Evolutionary conservation across 2,329 filamentous ascomycete species (phyloP).

Genomic region (Ophiocordyceps camponoti-floridani): DNA sequence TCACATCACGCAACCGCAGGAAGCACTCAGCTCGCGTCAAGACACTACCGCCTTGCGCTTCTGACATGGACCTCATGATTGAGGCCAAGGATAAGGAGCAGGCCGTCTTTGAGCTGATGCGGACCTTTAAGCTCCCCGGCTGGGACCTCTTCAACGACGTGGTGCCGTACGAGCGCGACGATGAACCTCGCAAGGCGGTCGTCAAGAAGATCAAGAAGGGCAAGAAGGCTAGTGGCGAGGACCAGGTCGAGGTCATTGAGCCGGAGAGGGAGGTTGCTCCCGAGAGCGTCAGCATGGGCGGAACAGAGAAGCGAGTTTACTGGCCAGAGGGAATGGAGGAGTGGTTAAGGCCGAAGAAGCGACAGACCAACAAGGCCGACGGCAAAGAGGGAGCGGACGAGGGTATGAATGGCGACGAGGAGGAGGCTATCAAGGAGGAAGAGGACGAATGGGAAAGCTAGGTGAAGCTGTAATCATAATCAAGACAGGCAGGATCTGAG

Average conservation of each 20-base stretch:
- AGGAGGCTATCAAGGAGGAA: not conserved
- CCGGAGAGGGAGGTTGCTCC: conserved; percentile 32
- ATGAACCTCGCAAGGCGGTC: conserved; percentile 42
- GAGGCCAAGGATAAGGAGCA: conserved; percentile 98
- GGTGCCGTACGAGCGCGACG: conserved; percentile 55
- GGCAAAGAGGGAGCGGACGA: conserved; percentile 7
- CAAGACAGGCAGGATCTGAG: too few species aligned
- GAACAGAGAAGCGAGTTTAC: conserved; percentile 63
- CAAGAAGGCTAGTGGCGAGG: conserved; percentile 19
- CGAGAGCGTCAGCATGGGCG: conserved; percentile 73
- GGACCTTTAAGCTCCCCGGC: conserved; percentile 67
- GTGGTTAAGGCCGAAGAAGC: conserved; percentile 70
- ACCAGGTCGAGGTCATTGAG: conserved; percentile 12
- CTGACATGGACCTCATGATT: conserved; percentile 93
- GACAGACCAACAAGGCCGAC: conserved; percentile 33
- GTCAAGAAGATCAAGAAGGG: conserved; percentile 18
- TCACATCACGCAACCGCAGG: conserved; percentile 60
- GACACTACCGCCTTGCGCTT: conserved; percentile 63
- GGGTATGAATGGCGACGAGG: not conserved
- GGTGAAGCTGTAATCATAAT: not conserved
- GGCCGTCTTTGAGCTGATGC: conserved; percentile 87
- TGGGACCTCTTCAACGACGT: conserved; percentile 61
- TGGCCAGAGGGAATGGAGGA: conserved; percentile 85
- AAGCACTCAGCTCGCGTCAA: conserved; percentile 72
- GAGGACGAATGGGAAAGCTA: not conserved